Conservation (phyloP, 139 green algal species). For the Desmodesmus armatus region DNA sequence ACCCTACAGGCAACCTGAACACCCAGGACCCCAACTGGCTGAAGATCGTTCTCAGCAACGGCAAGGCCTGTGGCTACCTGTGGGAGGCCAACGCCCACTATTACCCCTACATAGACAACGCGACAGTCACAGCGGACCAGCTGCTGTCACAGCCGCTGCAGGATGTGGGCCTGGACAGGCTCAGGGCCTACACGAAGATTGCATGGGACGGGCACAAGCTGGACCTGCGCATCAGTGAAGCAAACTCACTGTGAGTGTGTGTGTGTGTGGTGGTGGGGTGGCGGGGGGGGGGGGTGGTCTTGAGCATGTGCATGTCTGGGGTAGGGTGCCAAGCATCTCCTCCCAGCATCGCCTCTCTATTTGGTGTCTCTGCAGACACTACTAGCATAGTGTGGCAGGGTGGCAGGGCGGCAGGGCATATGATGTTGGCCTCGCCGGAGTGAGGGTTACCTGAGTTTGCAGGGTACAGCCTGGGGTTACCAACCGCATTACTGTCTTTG, state of each 20-base stretch:
- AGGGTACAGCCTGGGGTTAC: no score
- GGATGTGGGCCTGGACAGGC: conserved; percentile 38
- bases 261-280: no score
- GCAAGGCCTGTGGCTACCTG: conserved; percentile 20
- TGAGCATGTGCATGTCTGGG: no score
- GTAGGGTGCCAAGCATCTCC: no score
- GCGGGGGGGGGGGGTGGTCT: no score
- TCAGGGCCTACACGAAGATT: conserved; percentile 9
- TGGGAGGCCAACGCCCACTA: conserved; percentile 33
- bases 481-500: no score
- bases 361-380: no score
- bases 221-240: conserved; percentile 32
- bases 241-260: conserved; percentile 47
- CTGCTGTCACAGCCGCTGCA: conserved; percentile 35
- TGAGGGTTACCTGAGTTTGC: no score
- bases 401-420: no score
- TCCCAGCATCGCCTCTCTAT: no score
- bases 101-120: conserved; percentile 41
- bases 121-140: conserved; percentile 13
- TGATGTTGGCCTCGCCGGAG: no score
- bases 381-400: no score
- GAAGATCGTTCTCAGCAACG: background rate
- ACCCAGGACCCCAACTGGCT: conserved; percentile 33
- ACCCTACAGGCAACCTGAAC: conserved; percentile 49
- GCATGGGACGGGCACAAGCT: background rate